Base-by-base conservation (phyloP, 352 stramenopile genomes). In the Pythium rhizo-oryzae region DNA sequence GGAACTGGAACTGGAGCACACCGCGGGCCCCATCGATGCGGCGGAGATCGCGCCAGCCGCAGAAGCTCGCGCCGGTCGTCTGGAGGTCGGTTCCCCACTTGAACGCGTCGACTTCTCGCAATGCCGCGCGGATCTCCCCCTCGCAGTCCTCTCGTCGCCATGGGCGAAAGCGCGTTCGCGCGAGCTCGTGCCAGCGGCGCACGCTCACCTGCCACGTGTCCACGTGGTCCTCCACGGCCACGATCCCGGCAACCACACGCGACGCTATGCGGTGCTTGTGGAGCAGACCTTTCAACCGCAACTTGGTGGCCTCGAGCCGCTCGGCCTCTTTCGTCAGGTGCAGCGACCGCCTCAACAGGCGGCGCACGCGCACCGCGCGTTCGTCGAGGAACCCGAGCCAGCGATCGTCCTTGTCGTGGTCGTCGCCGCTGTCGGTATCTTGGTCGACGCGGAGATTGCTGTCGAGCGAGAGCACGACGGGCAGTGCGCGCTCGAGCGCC, bases 31-130 rank as follows among this genome's bases (percentile, higher is more conserved):
- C n/a, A n/a, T 71, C 64, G 18, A 62, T 19, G 8, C 64, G 64
- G 2, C 57, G 56, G 1, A 37, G 24, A 9, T 65, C 64, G 1
- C 50, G 33, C 64, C 64, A 71, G 47, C 64, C 64, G 18, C 61
- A 33, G 16, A 71, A 71, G 47, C 15, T 47, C 19, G 55, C 16
- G 33, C 56, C 56, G 13, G 35, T 71, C 8, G 55, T 39, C 19
- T 51, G 44, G 16, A 24, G n/a, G 44, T 51, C 44, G 13, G 19
- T 23, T 15, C 44, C 24, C 44, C 44, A 51, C 44, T 51, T 15
- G 2, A 51, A 51, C 15, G 44, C 44, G 16, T 15, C 44, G 16
- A 21, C 44, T 13, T 51, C 44, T 11, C n/a, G n/a, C n/a, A n/a
- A n/a, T n/a, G n/a, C n/a, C n/a, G n/a, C n/a, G n/a, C n/a, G n/a